Conservation (phyloP, 352 stramenopile genomes). For the Pythium apleroticum region DNA sequence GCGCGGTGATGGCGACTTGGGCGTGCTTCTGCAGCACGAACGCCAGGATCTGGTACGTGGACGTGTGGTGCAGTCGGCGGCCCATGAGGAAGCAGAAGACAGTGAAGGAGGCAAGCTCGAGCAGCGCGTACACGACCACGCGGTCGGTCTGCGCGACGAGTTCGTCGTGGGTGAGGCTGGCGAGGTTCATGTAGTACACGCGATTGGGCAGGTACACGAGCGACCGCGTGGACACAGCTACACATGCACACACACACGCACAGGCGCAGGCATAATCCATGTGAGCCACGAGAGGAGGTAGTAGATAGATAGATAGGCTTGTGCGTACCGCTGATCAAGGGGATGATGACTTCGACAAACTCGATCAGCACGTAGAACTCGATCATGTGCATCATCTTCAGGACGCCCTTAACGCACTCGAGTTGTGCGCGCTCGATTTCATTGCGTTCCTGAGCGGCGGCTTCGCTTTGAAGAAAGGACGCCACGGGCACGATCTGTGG, state of each 20-base stretch:
- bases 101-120: slow-evolving; percentile 4
- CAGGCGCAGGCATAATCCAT: no score
- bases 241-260: no score
- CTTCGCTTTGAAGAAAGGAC: no score
- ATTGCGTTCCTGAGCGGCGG: neutral
- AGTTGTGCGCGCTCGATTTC: neutral
- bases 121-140: neutral
- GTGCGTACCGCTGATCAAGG: slow-evolving; percentile 18
- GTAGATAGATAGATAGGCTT: no score
- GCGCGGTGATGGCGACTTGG: slow-evolving; percentile 13
- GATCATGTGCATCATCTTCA: slow-evolving; percentile 16
- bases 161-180: neutral
- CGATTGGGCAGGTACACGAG: slow-evolving; percentile 4
- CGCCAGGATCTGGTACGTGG: slow-evolving; percentile 18
- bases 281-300: neutral
- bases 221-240: neutral
- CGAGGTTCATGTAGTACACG: slow-evolving; percentile 13
- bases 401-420: neutral
- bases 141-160: neutral
- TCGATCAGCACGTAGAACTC: slow-evolving; percentile 22
- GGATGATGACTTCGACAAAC: slow-evolving; percentile 27
- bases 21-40: slow-evolving; percentile 38
- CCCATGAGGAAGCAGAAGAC: neutral
- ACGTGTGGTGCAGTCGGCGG: neutral
- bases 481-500: no score